A percentile compares a stretch with the other conserved stretches of the same genome.
phyloP scores from a whole-genome alignment of 352 stramenopile species.

The Hyaloperonospora arabidopsidis region DNA sequence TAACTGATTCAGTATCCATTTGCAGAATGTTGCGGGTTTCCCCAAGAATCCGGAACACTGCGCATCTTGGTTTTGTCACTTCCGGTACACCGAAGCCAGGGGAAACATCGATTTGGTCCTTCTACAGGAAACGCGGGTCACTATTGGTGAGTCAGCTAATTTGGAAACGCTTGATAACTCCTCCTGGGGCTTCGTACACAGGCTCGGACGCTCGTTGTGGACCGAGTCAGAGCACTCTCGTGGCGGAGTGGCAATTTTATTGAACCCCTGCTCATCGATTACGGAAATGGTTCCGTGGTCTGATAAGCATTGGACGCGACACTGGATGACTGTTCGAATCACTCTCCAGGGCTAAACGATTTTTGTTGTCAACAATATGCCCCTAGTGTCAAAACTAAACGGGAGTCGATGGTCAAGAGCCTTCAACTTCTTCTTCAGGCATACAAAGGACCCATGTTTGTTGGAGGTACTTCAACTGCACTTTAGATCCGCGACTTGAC shows the following conservation, averaged over 20 bases:
- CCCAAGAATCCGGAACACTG: neutral
- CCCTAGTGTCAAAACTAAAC: neutral
- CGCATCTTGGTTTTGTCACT: neutral
- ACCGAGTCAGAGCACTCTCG: neutral
- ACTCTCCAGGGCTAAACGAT: neutral
- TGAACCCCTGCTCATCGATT: neutral
- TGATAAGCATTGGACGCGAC: neutral
- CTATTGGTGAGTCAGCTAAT: neutral
- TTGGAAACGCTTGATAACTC: neutral
- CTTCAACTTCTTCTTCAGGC: neutral
- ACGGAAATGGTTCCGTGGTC: neutral
- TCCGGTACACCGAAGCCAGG: neutral
- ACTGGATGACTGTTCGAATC: neutral
- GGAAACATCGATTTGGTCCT: too few relatives aligned
- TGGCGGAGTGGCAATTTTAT: neutral
- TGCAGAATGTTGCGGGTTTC: neutral
- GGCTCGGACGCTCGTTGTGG: neutral
- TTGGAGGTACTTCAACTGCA: neutral
- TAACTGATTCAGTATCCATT: neutral
- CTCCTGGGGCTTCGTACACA: neutral
- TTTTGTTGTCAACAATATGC: neutral
- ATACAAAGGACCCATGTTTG: neutral
- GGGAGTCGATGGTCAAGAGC: neutral
- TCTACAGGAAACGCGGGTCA: neutral
- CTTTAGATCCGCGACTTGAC: neutral